Conservation (phyloP, 177 flowering plant species). For the Viscum album region DNA sequence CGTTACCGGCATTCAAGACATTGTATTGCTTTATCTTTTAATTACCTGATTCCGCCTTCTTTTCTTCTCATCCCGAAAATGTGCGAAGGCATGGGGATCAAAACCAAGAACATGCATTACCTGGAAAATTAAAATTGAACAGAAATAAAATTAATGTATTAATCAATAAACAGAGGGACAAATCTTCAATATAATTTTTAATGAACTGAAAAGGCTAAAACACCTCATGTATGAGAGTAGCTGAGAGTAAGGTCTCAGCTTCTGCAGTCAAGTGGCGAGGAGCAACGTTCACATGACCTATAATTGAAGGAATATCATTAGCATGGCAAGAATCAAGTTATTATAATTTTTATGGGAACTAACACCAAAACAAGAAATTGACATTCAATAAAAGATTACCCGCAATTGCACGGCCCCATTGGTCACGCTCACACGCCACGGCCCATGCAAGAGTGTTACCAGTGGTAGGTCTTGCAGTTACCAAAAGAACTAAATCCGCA, state of each 20-base stretch:
- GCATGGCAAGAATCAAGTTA: background rate
- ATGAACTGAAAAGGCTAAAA: slow-evolving; percentile 4
- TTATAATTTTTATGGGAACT: background rate
- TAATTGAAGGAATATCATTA: background rate
- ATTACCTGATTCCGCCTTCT: slow-evolving; percentile 80
- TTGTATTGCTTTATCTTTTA: background rate
- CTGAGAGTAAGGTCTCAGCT: slow-evolving; percentile 93
- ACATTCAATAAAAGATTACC: slow-evolving; percentile 32
- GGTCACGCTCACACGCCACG: slow-evolving; percentile 98
- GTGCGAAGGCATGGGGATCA: slow-evolving; percentile 99
- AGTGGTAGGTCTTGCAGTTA: slow-evolving; percentile 93
- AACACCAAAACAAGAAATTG: background rate
- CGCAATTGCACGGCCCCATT: slow-evolving; percentile 99
- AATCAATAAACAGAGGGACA: background rate
- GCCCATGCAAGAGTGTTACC: slow-evolving; percentile 99
- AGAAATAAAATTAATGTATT: background rate
- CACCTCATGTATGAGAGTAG: slow-evolving; percentile 98
- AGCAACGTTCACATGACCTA: slow-evolving; percentile 99
- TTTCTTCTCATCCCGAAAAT: slow-evolving; percentile 97
- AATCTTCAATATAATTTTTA: too few relatives aligned
- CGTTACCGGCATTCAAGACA: too few relatives aligned
- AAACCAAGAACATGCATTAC: slow-evolving; percentile 99
- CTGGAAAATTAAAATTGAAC: slow-evolving; percentile 24
- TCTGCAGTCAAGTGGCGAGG: slow-evolving; percentile 99
- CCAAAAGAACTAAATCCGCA: slow-evolving; percentile 87